Base-by-base conservation (phyloP, 768 basidiomycete genomes). In the Phanerochaete sordida region DNA sequence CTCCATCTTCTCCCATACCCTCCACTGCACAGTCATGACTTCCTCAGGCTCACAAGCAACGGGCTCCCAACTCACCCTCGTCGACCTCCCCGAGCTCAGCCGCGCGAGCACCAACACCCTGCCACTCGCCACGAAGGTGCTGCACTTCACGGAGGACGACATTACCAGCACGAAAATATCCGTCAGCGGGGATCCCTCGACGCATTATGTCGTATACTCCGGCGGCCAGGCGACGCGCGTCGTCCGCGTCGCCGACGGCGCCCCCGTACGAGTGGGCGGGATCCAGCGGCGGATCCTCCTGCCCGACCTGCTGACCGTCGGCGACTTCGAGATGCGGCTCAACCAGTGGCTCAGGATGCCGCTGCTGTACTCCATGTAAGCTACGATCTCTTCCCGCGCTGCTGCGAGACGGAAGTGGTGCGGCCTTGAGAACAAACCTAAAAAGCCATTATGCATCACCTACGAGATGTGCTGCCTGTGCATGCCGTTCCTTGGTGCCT, bases 31-130 rank as follows among this genome's bases (percentile, higher is more conserved):
- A n/a, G n/a, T n/a, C n/a, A n/a, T n/a, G n/a, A n/a, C n/a, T n/a
- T n/a, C n/a, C n/a, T n/a, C n/a, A n/a, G n/a, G n/a, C n/a, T n/a
- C n/a, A n/a, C n/a, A n/a, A n/a, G n/a, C n/a, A n/a, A 54, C 43
- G 53, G 53, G 43, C 5, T 54, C 53, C 13, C 53, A 54, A 39
- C 33, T 43, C 12, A 54, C 53, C 26, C 53, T 54, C 35, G 53
- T 54, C 53, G 53, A 54, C 47, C 5, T 48, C 23, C 51, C 33
- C 51, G 30, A 26, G 6, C 53, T 31, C 24, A 26, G 7, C 23
- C 53, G 5, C 2, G 24, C 33, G 23, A 2, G 11, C 31, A 28
- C 7, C 12, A 31, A 16, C 19, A 24, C 7, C 50, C 30, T 23
- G 30, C n/a, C 11, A 8, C 33, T 23, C n/a, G 16, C 37, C 2